phyloP scores from a whole-genome alignment of 805 yeast genomes.

The Lachancea thermotolerans region DNA sequence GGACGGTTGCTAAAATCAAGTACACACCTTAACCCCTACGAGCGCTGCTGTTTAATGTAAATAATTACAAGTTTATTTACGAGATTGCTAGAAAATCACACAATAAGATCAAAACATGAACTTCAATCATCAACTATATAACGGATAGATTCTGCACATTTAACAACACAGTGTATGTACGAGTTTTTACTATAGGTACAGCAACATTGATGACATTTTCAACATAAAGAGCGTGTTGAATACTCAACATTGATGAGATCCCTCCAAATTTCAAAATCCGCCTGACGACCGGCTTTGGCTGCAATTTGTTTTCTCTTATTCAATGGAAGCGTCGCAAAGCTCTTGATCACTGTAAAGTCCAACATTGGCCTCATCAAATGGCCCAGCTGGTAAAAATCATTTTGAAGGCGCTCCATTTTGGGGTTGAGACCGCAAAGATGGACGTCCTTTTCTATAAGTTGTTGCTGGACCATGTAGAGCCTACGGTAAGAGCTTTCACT shows the following conservation, averaged over 20 bases:
- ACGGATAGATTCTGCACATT: no score
- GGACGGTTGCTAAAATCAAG: no score
- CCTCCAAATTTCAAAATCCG: conserved; percentile 57
- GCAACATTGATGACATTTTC: no score
- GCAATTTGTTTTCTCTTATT: conserved; percentile 50
- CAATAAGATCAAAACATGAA: no score
- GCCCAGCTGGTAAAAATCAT: conserved; percentile 30
- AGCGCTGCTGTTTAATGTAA: no score
- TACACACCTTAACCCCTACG: no score
- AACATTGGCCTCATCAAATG: conserved; percentile 53
- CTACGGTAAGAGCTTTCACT: conserved; percentile 71
- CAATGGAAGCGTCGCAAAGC: conserved; percentile 49
- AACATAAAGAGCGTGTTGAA: conserved; percentile 25
- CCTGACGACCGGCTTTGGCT: conserved; percentile 51
- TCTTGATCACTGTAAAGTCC: conserved; percentile 51
- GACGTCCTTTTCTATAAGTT: conserved; percentile 66
- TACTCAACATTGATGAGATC: conserved; percentile 56
- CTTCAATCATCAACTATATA: no score
- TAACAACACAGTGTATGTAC: background rate
- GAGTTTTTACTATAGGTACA: background rate
- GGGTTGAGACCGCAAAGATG: conserved; percentile 81
- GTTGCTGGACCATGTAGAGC: conserved; percentile 81
- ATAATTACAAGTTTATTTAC: no score
- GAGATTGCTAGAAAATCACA: no score
- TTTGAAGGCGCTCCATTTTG: conserved; percentile 47